phyloP scores from a whole-genome alignment of 345 rosid genomes.

The Pugionium dolabratum region DNA sequence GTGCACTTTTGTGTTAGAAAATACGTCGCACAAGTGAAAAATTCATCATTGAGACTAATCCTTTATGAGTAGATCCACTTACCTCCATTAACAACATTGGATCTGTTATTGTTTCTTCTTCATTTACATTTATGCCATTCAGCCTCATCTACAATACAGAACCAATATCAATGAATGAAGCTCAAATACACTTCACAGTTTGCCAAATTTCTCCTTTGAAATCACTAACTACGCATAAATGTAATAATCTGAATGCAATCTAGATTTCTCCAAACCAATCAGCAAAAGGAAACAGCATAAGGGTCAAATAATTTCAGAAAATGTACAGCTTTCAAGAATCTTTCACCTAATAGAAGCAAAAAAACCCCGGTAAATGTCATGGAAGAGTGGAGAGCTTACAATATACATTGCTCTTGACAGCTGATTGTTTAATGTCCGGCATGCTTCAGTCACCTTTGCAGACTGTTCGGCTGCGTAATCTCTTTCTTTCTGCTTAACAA shows the following conservation, averaged over 20 bases:
- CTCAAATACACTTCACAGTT: background rate
- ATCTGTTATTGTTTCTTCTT: slow-evolving; percentile 77
- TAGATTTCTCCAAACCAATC: background rate
- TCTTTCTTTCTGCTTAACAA: slow-evolving; percentile 59
- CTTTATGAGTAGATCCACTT: slow-evolving; percentile 7
- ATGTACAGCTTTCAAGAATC: background rate
- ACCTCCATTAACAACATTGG: slow-evolving; percentile 80
- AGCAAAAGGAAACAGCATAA: slow-evolving; percentile 1
- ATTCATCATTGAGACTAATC: background rate
- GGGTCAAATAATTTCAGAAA: background rate
- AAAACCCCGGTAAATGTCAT: background rate
- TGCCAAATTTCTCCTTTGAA: background rate
- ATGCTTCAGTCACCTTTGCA: slow-evolving; percentile 80
- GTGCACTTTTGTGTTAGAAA: background rate
- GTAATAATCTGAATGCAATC: background rate
- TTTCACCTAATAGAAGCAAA: background rate
- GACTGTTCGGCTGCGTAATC: slow-evolving; percentile 89
- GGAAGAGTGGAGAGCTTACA: slow-evolving; percentile 48
- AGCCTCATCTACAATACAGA: slow-evolving; percentile 57
- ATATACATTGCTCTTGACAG: slow-evolving; percentile 77
- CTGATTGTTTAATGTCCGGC: slow-evolving; percentile 59
- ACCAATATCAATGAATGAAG: slow-evolving; percentile 3
- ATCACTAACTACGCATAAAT: background rate
- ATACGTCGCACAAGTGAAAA: background rate
- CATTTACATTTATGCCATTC: slow-evolving; percentile 68